phyloP scores from a whole-genome alignment of 2,329 filamentous ascomycete genomes.

The Periconia macrospinosa region DNA sequence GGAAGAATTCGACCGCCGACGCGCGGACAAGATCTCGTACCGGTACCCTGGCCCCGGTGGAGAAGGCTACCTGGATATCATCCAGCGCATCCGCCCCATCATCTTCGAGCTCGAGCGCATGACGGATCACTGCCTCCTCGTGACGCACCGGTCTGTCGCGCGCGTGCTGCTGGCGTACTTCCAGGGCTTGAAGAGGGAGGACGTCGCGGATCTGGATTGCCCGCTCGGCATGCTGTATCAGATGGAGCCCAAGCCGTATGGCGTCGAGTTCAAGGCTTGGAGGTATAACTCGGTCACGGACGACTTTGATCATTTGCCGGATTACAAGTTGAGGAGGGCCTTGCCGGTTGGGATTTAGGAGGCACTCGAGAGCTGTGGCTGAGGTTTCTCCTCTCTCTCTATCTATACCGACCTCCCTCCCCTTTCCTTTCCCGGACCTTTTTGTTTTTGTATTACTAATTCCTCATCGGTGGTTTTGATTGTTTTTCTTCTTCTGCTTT shows the following conservation, averaged over 20 bases:
- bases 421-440: too few species aligned
- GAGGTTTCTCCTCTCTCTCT: too few species aligned
- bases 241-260: conserved; percentile 96
- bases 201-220: conserved; percentile 92
- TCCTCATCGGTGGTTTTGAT: too few species aligned
- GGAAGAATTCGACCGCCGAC: conserved; percentile 79
- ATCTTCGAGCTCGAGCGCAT: conserved; percentile 97
- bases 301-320: conserved; percentile 83
- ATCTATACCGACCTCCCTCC: too few species aligned
- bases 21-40: conserved; percentile 88
- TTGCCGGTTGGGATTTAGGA: too few species aligned
- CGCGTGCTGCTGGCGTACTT: conserved; percentile 96
- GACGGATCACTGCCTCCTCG: conserved; percentile 90
- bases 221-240: conserved; percentile 92
- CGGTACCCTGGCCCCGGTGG: conserved; percentile 95
- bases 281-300: conserved; percentile 76
- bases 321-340: conserved; percentile 66
- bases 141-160: conserved; percentile 89
- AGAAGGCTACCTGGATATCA: conserved; percentile 95
- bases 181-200: conserved; percentile 84
- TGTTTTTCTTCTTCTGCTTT: too few species aligned
- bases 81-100: conserved; percentile 91
- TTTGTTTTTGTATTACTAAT: too few species aligned
- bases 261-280: conserved; percentile 95
- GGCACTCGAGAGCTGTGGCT: too few species aligned